These are phyloP conservation scores for Salix caprea DNA, from an alignment of 345 rosid species.

Conservation along the genomic window DNA sequence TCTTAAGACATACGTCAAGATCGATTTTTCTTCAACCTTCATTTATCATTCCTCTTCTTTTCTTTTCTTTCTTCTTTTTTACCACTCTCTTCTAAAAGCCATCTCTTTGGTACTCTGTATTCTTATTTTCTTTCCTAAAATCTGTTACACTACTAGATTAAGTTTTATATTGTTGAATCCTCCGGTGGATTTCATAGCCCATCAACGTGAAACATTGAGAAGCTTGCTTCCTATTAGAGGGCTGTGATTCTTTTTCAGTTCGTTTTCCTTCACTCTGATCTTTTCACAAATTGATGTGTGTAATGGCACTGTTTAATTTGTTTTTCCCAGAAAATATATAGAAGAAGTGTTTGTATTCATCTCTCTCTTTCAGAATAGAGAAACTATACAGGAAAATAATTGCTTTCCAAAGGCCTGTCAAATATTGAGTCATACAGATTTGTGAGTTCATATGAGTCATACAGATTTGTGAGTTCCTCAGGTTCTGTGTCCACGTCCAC, in stretches of 20 bases:
- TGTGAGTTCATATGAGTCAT: slow-evolving; percentile 32
- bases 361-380: no score
- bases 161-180: slow-evolving; percentile 9
- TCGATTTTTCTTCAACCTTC: not conserved
- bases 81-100: not conserved
- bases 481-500: slow-evolving; percentile 46
- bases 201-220: slow-evolving; percentile 5
- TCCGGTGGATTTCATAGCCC: slow-evolving; percentile 1
- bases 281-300: not conserved
- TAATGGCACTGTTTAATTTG: not conserved
- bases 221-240: slow-evolving; percentile 5
- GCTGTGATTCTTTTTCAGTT: not conserved
- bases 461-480: slow-evolving; percentile 47
- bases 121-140: not conserved
- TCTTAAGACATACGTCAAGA: not conserved
- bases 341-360: no score
- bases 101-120: not conserved
- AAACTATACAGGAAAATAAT: no score
- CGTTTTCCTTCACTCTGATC: not conserved
- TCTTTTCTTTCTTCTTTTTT: not conserved
- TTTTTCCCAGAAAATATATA: no score
- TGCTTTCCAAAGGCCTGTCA: slow-evolving; percentile 45
- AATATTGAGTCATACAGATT: slow-evolving; percentile 62
- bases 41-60: no score
- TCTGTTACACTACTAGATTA: not conserved